These are phyloP conservation scores for Candida chilensis DNA, from an alignment of 805 yeast species.

Conservation along the genomic window DNA sequence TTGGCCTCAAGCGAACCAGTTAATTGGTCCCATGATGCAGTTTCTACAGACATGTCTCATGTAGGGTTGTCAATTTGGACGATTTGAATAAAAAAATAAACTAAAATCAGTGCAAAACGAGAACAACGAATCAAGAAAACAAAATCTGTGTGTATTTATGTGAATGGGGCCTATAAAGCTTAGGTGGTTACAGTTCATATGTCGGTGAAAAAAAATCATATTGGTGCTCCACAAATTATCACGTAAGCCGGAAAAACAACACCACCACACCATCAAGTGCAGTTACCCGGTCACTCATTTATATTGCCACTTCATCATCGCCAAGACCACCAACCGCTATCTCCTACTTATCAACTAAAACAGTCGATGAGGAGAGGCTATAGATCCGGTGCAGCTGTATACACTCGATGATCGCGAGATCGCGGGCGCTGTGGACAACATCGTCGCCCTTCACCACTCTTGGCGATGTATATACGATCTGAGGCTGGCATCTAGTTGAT, in stretches of 20 bases:
- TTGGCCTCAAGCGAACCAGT: conserved; percentile 10
- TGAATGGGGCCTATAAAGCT: no score
- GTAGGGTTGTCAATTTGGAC: neutral
- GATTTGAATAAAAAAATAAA: neutral
- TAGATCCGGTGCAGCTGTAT: conserved; percentile 11
- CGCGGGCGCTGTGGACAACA: conserved; percentile 46
- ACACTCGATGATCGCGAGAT: conserved; percentile 10
- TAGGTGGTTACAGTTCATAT: no score
- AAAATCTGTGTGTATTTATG: conserved; percentile 3
- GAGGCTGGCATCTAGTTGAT: no score
- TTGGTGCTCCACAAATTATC: conserved; percentile 2
- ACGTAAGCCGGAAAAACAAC: no score
- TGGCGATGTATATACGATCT: conserved; percentile 28
- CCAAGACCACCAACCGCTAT: no score
- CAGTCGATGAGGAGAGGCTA: conserved; percentile 48
- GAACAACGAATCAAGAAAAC: conserved; percentile 7
- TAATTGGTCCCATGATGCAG: conserved; percentile 13
- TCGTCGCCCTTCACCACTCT: conserved; percentile 43
- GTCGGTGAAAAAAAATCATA: conserved; percentile 1
- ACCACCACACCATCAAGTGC: no score
- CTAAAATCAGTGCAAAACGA: neutral
- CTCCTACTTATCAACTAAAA: conserved; percentile 40
- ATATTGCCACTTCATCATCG: no score
- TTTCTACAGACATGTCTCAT: neutral
- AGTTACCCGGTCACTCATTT: no score